Conservation (phyloP, 495 filamentous ascomycete species). For the Penicillium daleae region DNA sequence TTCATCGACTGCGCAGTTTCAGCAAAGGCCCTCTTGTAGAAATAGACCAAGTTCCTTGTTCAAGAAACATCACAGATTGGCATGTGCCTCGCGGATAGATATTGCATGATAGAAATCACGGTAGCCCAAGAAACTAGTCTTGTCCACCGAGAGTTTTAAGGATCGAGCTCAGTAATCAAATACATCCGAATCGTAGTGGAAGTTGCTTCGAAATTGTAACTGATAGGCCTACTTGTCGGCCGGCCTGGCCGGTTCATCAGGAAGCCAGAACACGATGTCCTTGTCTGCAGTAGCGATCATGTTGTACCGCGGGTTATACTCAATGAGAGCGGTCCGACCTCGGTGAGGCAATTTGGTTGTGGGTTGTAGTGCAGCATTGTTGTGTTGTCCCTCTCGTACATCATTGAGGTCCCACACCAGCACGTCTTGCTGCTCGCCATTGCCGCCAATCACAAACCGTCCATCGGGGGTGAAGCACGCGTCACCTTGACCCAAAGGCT, state of each 20-base stretch:
- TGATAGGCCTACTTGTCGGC: slow-evolving; percentile 36
- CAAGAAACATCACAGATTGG: not conserved
- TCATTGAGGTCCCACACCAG: slow-evolving; percentile 81
- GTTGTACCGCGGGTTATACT: slow-evolving; percentile 88
- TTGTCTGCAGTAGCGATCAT: slow-evolving; percentile 86
- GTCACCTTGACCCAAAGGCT: slow-evolving; percentile 70
- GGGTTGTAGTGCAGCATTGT: slow-evolving; percentile 63
- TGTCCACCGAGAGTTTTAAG: not conserved
- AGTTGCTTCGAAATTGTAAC: not conserved
- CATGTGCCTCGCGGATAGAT: not conserved
- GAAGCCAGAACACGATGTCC: slow-evolving; percentile 89
- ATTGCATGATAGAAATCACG: slow-evolving; percentile 4
- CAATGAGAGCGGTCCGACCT: slow-evolving; percentile 71
- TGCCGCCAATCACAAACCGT: slow-evolving; percentile 79
- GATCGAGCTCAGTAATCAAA: not conserved
- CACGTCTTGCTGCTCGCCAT: slow-evolving; percentile 67
- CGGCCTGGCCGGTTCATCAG: slow-evolving; percentile 47
- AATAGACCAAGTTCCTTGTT: not conserved
- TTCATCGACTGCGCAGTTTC: not conserved
- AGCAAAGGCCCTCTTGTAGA: not conserved
- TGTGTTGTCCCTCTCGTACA: slow-evolving; percentile 40
- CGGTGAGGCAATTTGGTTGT: slow-evolving; percentile 64
- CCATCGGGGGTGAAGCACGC: slow-evolving; percentile 88
- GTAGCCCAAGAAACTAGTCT: not conserved
- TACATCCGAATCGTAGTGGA: not conserved